Base-by-base conservation (phyloP, 2,329 filamentous ascomycete species). In the Ambrosiella beaveri region DNA sequence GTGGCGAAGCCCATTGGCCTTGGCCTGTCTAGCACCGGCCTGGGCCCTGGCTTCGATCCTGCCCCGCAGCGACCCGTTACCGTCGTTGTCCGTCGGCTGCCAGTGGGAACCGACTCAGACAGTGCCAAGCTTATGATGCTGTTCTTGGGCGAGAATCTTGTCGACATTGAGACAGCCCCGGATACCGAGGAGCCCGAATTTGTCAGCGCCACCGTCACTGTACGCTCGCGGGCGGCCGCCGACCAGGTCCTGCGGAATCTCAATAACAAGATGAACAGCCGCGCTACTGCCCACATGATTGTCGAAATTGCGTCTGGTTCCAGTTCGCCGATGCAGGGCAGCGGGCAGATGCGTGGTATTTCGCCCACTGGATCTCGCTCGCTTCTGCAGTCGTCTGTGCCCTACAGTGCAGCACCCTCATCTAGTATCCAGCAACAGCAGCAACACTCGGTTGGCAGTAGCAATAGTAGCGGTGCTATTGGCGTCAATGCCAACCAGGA, bases 401-500 rank as follows among this genome's bases (percentile, higher is more conserved):
- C 59, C 36, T 60, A 57, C 57, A 53, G 55, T 45, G 39, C 51
- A 7, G 55, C 57, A 3, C 59, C 51, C 15, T 54, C 37, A 5
- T 54, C 45, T n/a, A 73, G 74, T n/a, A 19, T 19, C 27, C 64
- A 67, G 67, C 19, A 80, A 76, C 39, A 78, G 83, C 63, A 73
- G 89, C n/a, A 73, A 88, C 51, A 84, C 44, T 47, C 44, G 2
- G 13, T 47, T 19, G 81, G 85, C 63, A 88, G 88, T 68, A 79
- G 81, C 2, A 72, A 88, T 56, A 89, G 89, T 68, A 84, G 79
- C 63, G 80, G 85, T 64, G 67, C 67, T 15, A 79, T 76, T 39
- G 78, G 83, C 63, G 73, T 89, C 13, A 73, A 88, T 50, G 84
- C 84, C 59, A 79, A 81, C 1, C 72, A 88, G 55, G 89, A 89